Evolutionary conservation across 306 rosid genomes (phyloP), one percentile per base, ranked within the genome.

Genomic region (Cucurbita argyrosperma): DNA sequence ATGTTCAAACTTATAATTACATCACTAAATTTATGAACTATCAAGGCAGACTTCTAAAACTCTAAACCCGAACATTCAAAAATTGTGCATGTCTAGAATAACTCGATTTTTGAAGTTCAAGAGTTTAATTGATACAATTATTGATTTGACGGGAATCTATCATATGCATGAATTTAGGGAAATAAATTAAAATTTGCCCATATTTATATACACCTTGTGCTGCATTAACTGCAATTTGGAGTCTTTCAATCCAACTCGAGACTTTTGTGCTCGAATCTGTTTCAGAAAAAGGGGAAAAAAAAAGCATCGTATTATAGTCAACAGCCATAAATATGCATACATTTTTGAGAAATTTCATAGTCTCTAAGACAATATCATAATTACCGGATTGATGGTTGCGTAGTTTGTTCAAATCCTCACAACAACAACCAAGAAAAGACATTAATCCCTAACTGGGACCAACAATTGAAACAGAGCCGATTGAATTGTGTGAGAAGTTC

Each of bases 171-270:
- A 26, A 26, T 26, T 26, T 26, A 26, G 30, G 30, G 30, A 26
- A 26, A 26, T 26, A 26, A 26, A 26, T 26, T 30, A 30, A 30
- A 30, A 30, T 30, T 30, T 2, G 35, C 3, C 35, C 35, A 2
- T 61, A 62, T 61, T 53, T 13, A 0, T 75, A 19, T 64, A 43
- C 18, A 76, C 77, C 83, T 54, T 77, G 63, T 71, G 83, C 80
- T 13, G 55, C 57, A 72, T 80, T 75, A 16, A 71, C 12, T 53
- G 78, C 77, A 72, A 80, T 80, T 21, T 55, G 61, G 10, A 80
- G 75, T 56, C 83, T 80, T 58, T 76, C 57, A 30, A 23, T 76
- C 83, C 83, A 80, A 18, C 40, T 80, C 75, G 55, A 15, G 4
- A 49, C 74, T 5, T 46, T 49, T 40, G 38, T 19, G n/a, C 56